A percentile compares a stretch with the other conserved stretches of the same genome.
phyloP scores from a whole-genome alignment of 441 rosid species.

The Mallotus repandus region DNA sequence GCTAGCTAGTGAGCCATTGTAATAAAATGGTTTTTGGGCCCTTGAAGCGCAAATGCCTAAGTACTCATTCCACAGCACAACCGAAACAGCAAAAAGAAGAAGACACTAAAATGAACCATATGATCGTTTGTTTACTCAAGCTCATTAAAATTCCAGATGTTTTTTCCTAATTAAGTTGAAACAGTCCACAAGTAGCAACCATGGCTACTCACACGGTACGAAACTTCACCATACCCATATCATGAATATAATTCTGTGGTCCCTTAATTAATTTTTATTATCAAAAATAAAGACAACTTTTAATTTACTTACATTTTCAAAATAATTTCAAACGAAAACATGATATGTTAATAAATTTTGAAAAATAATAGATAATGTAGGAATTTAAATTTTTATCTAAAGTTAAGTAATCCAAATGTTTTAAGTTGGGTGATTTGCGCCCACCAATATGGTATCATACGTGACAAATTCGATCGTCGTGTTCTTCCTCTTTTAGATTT shows the following conservation, averaged over 20 bases:
- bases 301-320: too few species aligned
- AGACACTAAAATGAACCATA: conserved; percentile 5
- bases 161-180: conserved; percentile 20
- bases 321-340: too few species aligned
- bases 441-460: too few species aligned
- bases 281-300: not conserved
- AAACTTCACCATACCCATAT: conserved; percentile 14
- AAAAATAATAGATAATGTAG: too few species aligned
- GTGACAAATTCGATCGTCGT: too few species aligned
- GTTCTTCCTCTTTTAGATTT: too few species aligned
- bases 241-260: conserved; percentile 17
- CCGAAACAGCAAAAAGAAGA: conserved; percentile 5
- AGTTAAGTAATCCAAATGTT: too few species aligned
- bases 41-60: not conserved
- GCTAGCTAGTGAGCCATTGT: not conserved
- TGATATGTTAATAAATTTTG: too few species aligned
- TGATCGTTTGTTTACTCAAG: conserved; percentile 17
- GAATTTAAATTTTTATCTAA: too few species aligned
- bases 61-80: conserved; percentile 2
- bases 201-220: not conserved
- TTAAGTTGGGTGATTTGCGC: too few species aligned
- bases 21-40: conserved; percentile 10
- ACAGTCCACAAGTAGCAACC: conserved; percentile 10
- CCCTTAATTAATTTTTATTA: conserved; percentile 12
- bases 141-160: conserved; percentile 22